phyloP scores from a whole-genome alignment of 2,329 filamentous ascomycete genomes.

The Trichoderma breve region DNA sequence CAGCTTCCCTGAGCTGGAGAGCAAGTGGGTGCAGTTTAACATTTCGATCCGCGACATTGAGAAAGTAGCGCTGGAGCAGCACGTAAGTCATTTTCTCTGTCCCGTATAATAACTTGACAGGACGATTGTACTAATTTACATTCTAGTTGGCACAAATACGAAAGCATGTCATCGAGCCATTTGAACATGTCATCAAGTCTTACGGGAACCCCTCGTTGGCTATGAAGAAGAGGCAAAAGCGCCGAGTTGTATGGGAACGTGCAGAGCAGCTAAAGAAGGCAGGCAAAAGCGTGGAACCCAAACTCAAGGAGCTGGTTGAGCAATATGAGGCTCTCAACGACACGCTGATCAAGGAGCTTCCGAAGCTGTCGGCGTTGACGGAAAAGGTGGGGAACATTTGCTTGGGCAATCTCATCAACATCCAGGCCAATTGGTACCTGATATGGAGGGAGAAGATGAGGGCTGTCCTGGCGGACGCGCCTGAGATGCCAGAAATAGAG shows the following conservation, averaged over 20 bases:
- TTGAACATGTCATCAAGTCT: constrained; percentile 72
- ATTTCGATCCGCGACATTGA: constrained; percentile 84
- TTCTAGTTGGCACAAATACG: constrained; percentile 62
- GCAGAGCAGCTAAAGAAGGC: constrained; percentile 73
- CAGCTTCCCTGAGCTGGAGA: constrained; percentile 79
- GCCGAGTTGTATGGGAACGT: constrained; percentile 84
- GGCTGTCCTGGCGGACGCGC: constrained; percentile 64
- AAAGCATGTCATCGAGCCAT: constrained; percentile 81
- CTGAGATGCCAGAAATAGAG: constrained; percentile 62
- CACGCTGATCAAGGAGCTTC: constrained; percentile 87
- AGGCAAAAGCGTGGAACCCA: constrained; percentile 84
- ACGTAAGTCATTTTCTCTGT: constrained; percentile 55
- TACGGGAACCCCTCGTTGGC: constrained; percentile 82
- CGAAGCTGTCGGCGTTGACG: constrained; percentile 76
- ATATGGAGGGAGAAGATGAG: constrained; percentile 83
- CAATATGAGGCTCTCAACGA: constrained; percentile 91
- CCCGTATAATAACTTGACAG: neutral
- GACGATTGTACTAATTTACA: constrained; percentile 2
- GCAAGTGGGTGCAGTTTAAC: constrained; percentile 91
- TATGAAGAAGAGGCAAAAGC: constrained; percentile 93
- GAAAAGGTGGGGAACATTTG: constrained; percentile 81
- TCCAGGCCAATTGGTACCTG: constrained; percentile 79
- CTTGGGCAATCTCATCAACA: constrained; percentile 76
- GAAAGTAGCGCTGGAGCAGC: constrained; percentile 77
- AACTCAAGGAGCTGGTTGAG: constrained; percentile 78